Percentiles rank a stretch among this genome's conserved stretches.
phyloP scores from a whole-genome alignment of 441 rosid genomes.

The Gossypium schwendimanii region DNA sequence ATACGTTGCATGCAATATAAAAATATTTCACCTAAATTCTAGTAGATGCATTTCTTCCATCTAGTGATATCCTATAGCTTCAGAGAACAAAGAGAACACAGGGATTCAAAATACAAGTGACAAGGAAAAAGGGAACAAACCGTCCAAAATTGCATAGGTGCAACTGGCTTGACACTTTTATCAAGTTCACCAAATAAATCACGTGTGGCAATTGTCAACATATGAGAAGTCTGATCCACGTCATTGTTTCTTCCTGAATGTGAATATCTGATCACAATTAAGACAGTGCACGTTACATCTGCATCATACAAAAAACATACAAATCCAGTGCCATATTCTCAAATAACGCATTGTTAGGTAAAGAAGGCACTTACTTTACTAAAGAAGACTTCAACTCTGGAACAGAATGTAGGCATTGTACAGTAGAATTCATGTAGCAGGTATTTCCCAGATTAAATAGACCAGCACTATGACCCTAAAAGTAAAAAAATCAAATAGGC shows the following conservation, averaged over 20 bases:
- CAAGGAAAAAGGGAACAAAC: constrained; percentile 31
- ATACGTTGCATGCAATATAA: neutral
- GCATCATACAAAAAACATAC: constrained; percentile 4
- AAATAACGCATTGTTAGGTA: neutral
- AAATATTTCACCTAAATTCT: neutral
- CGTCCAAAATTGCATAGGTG: constrained; percentile 95
- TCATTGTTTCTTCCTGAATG: constrained; percentile 58
- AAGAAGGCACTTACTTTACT: constrained; percentile 33
- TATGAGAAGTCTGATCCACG: constrained; percentile 81
- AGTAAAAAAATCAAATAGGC: constrained; percentile 11
- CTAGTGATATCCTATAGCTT: neutral
- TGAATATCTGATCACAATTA: constrained; percentile 47
- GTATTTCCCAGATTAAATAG: constrained; percentile 82
- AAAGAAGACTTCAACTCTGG: constrained; percentile 88
- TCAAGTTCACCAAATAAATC: constrained; percentile 79
- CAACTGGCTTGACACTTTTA: constrained; percentile 78
- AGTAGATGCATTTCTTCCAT: neutral
- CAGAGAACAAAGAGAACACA: neutral
- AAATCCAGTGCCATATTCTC: neutral
- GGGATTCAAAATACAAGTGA: neutral
- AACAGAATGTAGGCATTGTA: constrained; percentile 86
- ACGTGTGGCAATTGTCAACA: constrained; percentile 81
- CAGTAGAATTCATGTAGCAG: constrained; percentile 92
- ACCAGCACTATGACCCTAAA: constrained; percentile 90
- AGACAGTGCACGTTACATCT: constrained; percentile 4